Evolutionary conservation across 371 early-diverging fungal genomes (phyloP), one percentile per base, ranked within the genome.

Genomic region (Apophysomyces elegans): DNA sequence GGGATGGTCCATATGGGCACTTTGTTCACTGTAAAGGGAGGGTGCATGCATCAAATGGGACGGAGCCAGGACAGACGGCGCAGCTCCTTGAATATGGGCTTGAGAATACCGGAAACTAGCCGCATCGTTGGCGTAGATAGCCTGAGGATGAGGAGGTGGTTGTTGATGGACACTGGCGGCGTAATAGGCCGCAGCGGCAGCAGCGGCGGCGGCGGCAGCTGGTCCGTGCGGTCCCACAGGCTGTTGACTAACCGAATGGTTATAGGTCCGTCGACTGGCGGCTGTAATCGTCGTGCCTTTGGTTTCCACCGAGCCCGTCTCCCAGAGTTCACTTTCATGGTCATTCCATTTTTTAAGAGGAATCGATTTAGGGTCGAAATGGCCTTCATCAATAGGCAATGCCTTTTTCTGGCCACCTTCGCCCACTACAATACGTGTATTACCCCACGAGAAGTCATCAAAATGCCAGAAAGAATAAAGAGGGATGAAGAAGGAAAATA

Each of bases 371-470:
- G 85, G 81, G 65, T 85, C 85, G 41, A 79, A 61, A 63, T 74
- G 64, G 54, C 80, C 79, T 38, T 84, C 81, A 1, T 82, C 80
- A 5, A 77, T 72, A 1, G 71, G 71, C 46, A 86, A 41, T 0
- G 74, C 74, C 56, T 79, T 84, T 83, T 92, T 91, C 70, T 89
- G 85, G 16, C 89, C 89, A 36, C 86, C 88, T 11, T 90, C 91
- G 36, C 90, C 94, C 4, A 89, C 75, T 0, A 93, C 93, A 44
- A 90, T 72, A 68, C 98, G 91, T 26, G 98, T 98, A 72, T 96
- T 95, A 70, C 98, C 98, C 97, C 98, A 97, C 7, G 94, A 94
- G 74, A 96, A 96, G 72, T 96, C 96, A 75, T 97, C 96, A 85
- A 96, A 94, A 78, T 95, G 95, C 96, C 95, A 96, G 90, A 96